Conservation (phyloP, 495 filamentous ascomycete genomes). For the Trichoderma asperelloides region DNA sequence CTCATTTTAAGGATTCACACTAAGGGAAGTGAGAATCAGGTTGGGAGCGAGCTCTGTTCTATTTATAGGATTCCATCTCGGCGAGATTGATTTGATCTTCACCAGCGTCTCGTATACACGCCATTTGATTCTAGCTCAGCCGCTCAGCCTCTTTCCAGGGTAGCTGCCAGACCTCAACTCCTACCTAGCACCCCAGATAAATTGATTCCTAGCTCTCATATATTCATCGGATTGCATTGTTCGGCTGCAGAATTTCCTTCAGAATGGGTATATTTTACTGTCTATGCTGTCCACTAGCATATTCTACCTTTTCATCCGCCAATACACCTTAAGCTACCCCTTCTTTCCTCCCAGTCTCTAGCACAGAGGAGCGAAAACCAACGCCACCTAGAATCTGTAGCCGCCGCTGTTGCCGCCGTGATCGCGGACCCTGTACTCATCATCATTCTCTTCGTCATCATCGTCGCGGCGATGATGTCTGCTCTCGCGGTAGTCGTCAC, state of each 20-base stretch:
- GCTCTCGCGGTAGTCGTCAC: background rate
- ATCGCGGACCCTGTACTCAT: background rate
- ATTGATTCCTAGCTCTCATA: no score
- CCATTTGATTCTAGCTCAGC: no score
- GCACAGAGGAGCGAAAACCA: background rate
- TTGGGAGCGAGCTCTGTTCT: no score
- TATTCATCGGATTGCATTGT: background rate
- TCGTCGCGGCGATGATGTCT: background rate
- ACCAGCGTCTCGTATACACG: no score
- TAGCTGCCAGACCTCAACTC: no score
- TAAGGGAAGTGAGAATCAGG: no score
- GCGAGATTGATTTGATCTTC: no score
- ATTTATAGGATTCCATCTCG: no score
- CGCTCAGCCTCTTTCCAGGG: no score
- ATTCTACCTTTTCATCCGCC: background rate
- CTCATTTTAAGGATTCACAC: no score
- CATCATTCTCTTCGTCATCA: background rate
- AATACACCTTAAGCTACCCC: background rate
- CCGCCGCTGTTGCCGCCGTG: conserved; percentile 1
- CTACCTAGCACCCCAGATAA: no score
- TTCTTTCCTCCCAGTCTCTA: background rate
- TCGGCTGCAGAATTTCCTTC: background rate
- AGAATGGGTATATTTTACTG: background rate
- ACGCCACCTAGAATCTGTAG: background rate
- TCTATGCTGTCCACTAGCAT: background rate